Conservation (phyloP, 2,329 filamentous ascomycete species). For the Paramyrothecium roridum region DNA sequence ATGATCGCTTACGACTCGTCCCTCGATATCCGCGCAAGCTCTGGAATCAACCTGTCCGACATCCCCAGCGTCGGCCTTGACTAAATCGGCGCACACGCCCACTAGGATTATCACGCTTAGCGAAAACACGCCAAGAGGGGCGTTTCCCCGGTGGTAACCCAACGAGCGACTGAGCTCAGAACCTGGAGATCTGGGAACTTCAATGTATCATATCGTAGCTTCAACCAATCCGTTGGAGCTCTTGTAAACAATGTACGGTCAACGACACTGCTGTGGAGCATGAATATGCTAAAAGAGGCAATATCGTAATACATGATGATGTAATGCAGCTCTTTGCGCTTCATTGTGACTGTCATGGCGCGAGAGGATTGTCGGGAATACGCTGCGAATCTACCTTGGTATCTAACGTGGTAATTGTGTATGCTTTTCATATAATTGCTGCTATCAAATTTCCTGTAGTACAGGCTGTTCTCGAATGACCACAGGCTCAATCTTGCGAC, state of each 20-base stretch:
- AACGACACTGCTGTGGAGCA: slow-evolving; percentile 23
- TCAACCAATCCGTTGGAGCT: slow-evolving; percentile 33
- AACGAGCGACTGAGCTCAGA: background rate
- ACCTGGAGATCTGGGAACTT: slow-evolving; percentile 24
- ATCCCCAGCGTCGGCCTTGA: slow-evolving; percentile 53
- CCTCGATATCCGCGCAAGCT: slow-evolving; percentile 53
- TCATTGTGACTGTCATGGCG: background rate
- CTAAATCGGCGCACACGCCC: slow-evolving; percentile 29
- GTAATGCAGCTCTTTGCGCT: background rate
- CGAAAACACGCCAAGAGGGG: background rate
- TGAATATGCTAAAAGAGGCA: slow-evolving; percentile 6
- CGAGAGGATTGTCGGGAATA: background rate
- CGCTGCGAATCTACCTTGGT: background rate
- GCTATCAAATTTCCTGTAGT: slow-evolving; percentile 5
- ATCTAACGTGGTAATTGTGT: background rate
- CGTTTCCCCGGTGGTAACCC: background rate
- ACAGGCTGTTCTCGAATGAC: slow-evolving; percentile 26
- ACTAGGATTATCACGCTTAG: background rate
- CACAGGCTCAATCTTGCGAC: slow-evolving; percentile 55
- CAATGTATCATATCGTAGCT: slow-evolving; percentile 39
- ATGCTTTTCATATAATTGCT: slow-evolving; percentile 7
- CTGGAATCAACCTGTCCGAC: slow-evolving; percentile 41
- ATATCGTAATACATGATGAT: slow-evolving; percentile 25
- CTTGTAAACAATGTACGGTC: slow-evolving; percentile 39
- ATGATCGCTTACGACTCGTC: slow-evolving; percentile 92